These are phyloP conservation scores for Tympanopsis confertula DNA, from an alignment of 2,329 filamentous ascomycete genomes.

Conservation along the genomic window DNA sequence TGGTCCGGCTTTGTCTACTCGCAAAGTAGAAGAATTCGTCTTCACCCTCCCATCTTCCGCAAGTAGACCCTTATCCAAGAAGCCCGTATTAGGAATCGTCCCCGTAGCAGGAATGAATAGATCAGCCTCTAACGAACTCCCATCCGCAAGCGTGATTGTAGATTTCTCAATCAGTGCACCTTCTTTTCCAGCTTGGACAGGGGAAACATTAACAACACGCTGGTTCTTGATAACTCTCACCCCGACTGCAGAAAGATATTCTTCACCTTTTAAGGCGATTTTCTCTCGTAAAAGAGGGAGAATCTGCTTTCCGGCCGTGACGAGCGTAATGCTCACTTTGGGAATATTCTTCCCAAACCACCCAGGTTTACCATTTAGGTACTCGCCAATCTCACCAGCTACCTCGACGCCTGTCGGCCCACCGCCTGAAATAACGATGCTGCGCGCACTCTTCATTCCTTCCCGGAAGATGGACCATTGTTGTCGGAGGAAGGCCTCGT, in stretches of 20 bases:
- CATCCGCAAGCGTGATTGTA: constrained; percentile 24
- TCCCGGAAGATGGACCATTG: constrained; percentile 26
- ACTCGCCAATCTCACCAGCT: constrained; percentile 36
- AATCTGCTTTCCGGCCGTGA: constrained; percentile 23
- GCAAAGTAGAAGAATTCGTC: constrained; percentile 21
- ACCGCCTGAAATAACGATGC: constrained; percentile 30
- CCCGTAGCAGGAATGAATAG: constrained; percentile 35
- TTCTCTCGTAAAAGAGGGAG: constrained; percentile 24
- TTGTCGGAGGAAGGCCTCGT: constrained; percentile 16
- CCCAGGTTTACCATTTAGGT: constrained; percentile 32
- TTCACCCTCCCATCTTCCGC: constrained; percentile 22
- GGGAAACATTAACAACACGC: constrained; percentile 19
- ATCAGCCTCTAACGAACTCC: constrained; percentile 24
- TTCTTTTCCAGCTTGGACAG: constrained; percentile 14
- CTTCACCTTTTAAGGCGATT: constrained; percentile 27
- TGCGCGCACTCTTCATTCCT: constrained; percentile 23
- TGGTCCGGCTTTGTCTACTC: constrained; percentile 19
- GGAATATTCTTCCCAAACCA: constrained; percentile 21
- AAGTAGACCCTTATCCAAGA: constrained; percentile 18
- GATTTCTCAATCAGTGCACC: constrained; percentile 13
- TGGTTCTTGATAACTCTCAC: constrained; percentile 30
- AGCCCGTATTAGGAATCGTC: constrained; percentile 25
- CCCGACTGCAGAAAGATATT: constrained; percentile 26
- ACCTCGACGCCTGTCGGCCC: constrained; percentile 30
- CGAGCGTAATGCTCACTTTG: constrained; percentile 29